phyloP scores from a whole-genome alignment of 345 rosid species.

The Eucalyptus curtisii region DNA sequence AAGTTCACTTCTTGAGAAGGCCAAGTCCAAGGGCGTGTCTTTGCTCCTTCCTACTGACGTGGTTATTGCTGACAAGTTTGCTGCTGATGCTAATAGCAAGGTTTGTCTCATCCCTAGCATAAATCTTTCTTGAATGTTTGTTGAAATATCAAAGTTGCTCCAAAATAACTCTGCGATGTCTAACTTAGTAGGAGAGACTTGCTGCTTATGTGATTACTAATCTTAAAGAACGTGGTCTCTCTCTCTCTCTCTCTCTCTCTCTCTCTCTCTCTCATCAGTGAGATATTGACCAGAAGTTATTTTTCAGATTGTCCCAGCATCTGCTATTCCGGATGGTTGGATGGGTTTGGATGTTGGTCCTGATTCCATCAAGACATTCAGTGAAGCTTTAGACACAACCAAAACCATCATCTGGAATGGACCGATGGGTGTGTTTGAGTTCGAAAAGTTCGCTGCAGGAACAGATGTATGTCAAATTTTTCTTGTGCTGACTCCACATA shows the following conservation, averaged over 20 bases:
- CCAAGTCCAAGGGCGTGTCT: conserved; percentile 86
- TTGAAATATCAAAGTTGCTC: neutral
- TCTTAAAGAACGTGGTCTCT: neutral
- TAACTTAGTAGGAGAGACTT: neutral
- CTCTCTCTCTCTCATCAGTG: neutral
- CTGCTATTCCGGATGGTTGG: conserved; percentile 85
- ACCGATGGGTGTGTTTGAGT: conserved; percentile 97
- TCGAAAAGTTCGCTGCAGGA: conserved; percentile 83
- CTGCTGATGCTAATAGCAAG: conserved; percentile 87
- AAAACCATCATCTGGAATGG: conserved; percentile 93
- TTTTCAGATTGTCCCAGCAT: conserved; percentile 60
- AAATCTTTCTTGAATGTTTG: neutral
- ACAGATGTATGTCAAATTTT: conserved; percentile 44
- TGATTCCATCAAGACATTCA: conserved; percentile 60
- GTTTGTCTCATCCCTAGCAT: conserved; percentile 8
- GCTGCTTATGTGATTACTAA: neutral
- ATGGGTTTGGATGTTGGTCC: conserved; percentile 97
- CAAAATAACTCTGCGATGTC: neutral
- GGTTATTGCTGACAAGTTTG: conserved; percentile 84
- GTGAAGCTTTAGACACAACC: conserved; percentile 52
- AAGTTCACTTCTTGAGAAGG: conserved; percentile 69
- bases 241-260: neutral
- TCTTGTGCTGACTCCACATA: neutral
- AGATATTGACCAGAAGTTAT: neutral
- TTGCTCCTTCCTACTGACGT: conserved; percentile 80